phyloP scores from a whole-genome alignment of 2,329 filamentous ascomycete species.

The Xylariaceae sp. region DNA sequence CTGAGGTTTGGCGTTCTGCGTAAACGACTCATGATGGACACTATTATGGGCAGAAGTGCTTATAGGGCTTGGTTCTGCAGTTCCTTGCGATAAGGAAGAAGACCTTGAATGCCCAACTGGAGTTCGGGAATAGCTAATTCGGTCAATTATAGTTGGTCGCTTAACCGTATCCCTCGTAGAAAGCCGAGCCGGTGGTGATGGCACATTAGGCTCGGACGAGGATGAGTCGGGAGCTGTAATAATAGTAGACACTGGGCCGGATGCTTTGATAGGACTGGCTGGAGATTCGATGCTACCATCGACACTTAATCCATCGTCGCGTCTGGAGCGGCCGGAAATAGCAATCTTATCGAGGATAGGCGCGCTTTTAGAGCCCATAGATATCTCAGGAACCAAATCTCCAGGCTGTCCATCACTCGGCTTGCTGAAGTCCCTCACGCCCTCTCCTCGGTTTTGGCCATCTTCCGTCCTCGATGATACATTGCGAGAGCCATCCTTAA shows the following conservation, averaged over 20 bases:
- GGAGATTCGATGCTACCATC: conserved; percentile 50
- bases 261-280: conserved; percentile 46
- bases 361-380: conserved; percentile 35
- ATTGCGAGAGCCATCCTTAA: conserved; percentile 50
- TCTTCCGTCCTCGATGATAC: conserved; percentile 47
- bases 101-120: conserved; percentile 55
- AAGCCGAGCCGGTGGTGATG: conserved; percentile 32
- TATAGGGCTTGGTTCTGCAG: conserved; percentile 58
- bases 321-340: conserved; percentile 35
- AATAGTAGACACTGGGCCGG: conserved; percentile 18
- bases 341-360: conserved; percentile 35
- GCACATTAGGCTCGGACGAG: conserved; percentile 36
- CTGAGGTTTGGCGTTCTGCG: conserved; percentile 48
- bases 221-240: conserved; percentile 37
- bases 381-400: conserved; percentile 40
- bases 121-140: conserved; percentile 53
- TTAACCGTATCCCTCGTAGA: conserved; percentile 42
- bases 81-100: conserved; percentile 61
- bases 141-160: conserved; percentile 57
- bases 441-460: conserved; percentile 39
- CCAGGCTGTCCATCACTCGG: conserved; percentile 44
- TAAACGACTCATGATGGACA: conserved; percentile 60
- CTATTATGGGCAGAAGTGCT: conserved; percentile 62
- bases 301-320: conserved; percentile 49
- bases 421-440: conserved; percentile 48